Evolutionary conservation across 1,284 basidiomycete genomes (phyloP).

Genomic region (Mrakiaceae sp.): DNA sequence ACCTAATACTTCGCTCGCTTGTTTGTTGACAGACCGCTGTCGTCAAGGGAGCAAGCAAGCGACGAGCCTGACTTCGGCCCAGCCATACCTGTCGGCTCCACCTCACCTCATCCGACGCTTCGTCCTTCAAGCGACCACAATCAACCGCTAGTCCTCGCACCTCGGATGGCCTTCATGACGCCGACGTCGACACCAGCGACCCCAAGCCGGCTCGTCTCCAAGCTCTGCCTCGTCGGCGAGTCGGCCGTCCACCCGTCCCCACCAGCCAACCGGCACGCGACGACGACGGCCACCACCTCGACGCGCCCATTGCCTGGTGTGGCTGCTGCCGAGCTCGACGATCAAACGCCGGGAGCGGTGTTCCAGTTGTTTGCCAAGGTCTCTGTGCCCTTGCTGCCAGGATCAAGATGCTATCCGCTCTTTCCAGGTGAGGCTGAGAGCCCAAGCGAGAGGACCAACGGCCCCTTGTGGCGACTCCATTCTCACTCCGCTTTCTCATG

Average conservation of each 20-base stretch:
- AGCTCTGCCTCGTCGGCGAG: constrained; percentile 10
- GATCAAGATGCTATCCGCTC: constrained; percentile 4
- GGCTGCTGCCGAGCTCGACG: neutral
- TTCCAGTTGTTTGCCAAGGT: neutral
- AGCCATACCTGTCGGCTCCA: too few relatives aligned
- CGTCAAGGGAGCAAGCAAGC: too few relatives aligned
- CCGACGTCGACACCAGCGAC: too few relatives aligned
- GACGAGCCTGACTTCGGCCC: too few relatives aligned
- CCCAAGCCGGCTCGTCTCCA: constrained; percentile 1
- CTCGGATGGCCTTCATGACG: too few relatives aligned
- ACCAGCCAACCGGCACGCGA: neutral
- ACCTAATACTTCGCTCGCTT: too few relatives aligned
- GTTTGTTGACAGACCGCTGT: too few relatives aligned
- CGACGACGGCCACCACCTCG: neutral
- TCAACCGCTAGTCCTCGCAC: too few relatives aligned
- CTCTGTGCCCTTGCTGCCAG: neutral
- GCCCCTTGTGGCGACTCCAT: too few relatives aligned
- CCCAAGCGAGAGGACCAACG: neutral
- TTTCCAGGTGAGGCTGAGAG: constrained; percentile 1
- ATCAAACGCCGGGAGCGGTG: neutral
- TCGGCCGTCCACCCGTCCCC: neutral
- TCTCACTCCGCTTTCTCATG: neutral
- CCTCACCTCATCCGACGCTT: too few relatives aligned
- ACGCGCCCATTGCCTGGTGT: too few relatives aligned
- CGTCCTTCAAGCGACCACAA: too few relatives aligned